These are phyloP conservation scores for Manihot esculenta DNA, from an alignment of 441 rosid genomes.

Conservation along the genomic window DNA sequence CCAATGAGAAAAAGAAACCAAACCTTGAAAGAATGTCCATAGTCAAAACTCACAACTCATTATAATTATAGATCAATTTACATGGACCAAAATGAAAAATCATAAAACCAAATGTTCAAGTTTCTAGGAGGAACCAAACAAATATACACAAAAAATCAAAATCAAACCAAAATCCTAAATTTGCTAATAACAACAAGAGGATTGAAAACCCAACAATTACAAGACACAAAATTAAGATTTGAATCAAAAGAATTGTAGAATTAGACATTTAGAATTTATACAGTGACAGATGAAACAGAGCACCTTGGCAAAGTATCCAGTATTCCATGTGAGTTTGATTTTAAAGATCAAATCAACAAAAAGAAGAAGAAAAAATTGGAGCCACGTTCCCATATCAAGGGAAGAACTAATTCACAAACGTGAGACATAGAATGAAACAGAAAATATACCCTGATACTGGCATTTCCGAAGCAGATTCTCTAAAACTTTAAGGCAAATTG, in stretches of 20 bases:
- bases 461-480: slow-evolving; percentile 73
- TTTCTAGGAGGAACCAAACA: neutral
- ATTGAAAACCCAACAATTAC: neutral
- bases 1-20: slow-evolving; percentile 14
- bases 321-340: neutral
- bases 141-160: neutral
- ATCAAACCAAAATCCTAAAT: neutral
- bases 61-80: neutral
- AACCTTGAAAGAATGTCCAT: neutral
- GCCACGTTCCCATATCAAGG: neutral
- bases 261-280: neutral
- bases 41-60: neutral
- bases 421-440: neutral
- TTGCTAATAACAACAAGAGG: neutral
- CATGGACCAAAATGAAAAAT: neutral
- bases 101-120: neutral
- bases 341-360: neutral
- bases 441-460: slow-evolving; percentile 71
- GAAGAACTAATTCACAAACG: neutral
- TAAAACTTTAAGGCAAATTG: slow-evolving; percentile 66
- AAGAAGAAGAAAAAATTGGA: neutral
- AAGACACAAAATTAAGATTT: slow-evolving; percentile 2
- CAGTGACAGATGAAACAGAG: slow-evolving; percentile 5
- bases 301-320: neutral
- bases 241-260: slow-evolving; percentile 3